These are phyloP conservation scores for Echeveria elegans DNA, from an alignment of 164 flowering plant species.

Conservation along the genomic window DNA sequence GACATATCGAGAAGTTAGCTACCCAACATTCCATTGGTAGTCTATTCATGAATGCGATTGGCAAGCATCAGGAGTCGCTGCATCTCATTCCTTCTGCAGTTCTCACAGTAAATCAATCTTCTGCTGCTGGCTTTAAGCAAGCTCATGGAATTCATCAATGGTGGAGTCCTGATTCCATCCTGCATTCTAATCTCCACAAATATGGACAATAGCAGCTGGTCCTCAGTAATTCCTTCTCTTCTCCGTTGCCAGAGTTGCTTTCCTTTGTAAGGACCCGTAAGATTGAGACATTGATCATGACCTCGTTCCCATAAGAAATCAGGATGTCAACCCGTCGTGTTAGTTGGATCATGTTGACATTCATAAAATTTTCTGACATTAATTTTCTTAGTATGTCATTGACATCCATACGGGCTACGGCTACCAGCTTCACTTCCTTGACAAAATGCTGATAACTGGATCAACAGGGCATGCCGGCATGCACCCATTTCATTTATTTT, in stretches of 20 bases:
- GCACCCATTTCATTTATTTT: too few species aligned
- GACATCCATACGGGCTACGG: too few species aligned
- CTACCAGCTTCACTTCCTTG: too few species aligned
- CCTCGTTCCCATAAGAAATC: not conserved
- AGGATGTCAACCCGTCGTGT: not conserved
- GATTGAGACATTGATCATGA: not conserved
- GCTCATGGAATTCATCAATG: constrained; percentile 80
- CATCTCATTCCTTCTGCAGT: constrained; percentile 69
- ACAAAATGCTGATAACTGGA: too few species aligned
- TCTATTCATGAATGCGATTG: constrained; percentile 42
- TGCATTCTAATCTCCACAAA: constrained; percentile 32
- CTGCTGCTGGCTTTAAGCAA: constrained; percentile 28
- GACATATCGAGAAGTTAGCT: constrained; percentile 44
- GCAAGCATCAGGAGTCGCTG: constrained; percentile 44
- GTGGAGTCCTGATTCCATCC: constrained; percentile 45
- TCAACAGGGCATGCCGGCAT: too few species aligned
- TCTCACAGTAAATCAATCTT: constrained; percentile 34
- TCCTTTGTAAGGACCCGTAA: not conserved
- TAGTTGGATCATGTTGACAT: too few species aligned
- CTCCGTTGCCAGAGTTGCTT: not conserved
- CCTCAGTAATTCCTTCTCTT: not conserved
- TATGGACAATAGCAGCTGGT: constrained; percentile 12
- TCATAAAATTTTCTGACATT: too few species aligned
- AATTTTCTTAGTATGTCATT: too few species aligned
- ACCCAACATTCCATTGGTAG: constrained; percentile 53